phyloP scores from a whole-genome alignment of 2,329 filamentous ascomycete genomes.

The Aspergillus terreus region DNA sequence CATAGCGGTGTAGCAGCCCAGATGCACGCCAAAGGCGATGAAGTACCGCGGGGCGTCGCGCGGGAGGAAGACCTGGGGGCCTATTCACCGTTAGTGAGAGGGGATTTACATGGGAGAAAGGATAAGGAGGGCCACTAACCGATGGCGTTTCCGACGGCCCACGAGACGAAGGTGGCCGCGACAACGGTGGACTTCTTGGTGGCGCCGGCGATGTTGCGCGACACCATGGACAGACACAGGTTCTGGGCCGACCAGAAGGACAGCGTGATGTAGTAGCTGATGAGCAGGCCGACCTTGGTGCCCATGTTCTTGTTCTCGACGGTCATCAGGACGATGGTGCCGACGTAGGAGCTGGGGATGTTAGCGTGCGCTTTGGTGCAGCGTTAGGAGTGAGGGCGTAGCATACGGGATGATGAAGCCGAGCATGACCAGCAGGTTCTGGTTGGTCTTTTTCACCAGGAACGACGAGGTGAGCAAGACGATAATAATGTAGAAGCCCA shows the following conservation, averaged over 20 bases:
- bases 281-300: conserved; percentile 63
- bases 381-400: not conserved
- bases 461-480: conserved; percentile 64
- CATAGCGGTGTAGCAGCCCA: conserved; percentile 64
- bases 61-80: conserved; percentile 62
- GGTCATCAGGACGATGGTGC: conserved; percentile 69
- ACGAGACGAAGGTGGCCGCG: conserved; percentile 67
- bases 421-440: conserved; percentile 66
- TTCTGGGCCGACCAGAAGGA: conserved; percentile 75
- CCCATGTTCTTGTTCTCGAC: conserved; percentile 56
- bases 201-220: conserved; percentile 67
- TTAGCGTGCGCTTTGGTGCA: not conserved
- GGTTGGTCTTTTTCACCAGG: conserved; percentile 64
- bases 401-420: conserved; percentile 63
- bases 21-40: conserved; percentile 65
- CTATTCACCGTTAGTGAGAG: conserved; percentile 22
- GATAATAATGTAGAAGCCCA: conserved; percentile 70
- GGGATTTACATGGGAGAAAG: too few relatives aligned
- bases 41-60: conserved; percentile 63
- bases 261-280: conserved; percentile 72
- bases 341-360: conserved; percentile 58
- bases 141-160: conserved; percentile 65
- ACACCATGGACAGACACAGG: conserved; percentile 63
- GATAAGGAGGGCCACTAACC: conserved; percentile 28
- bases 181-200: conserved; percentile 69